Evolutionary conservation across 2,329 filamentous ascomycete species (phyloP).

Genomic region (Cordyceps cicadae): DNA sequence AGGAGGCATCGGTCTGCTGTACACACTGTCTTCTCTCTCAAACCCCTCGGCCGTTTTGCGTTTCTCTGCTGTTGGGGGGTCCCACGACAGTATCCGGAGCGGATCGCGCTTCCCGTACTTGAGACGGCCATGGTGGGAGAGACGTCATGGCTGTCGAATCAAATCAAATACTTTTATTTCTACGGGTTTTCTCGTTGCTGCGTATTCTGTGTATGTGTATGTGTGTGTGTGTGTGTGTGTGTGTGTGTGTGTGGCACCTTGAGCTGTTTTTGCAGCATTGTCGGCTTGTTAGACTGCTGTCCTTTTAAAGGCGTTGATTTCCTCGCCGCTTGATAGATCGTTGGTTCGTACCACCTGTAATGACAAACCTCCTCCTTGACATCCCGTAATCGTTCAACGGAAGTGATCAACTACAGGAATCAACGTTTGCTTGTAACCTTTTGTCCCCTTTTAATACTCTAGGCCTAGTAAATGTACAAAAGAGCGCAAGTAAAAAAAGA

Average conservation of each 20-base stretch:
- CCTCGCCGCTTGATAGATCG: not conserved
- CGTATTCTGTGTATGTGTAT: not conserved
- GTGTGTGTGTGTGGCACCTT: too few relatives aligned
- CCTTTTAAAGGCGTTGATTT: too few relatives aligned
- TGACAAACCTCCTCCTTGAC: too few relatives aligned
- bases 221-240: too few relatives aligned
- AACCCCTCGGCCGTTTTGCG: slow-evolving; percentile 21
- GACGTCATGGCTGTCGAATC: slow-evolving; percentile 44
- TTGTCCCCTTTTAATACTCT: not conserved
- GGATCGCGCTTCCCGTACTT: slow-evolving; percentile 20
- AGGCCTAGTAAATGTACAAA: slow-evolving; percentile 5
- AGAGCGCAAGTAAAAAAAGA: not conserved
- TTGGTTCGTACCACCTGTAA: too few relatives aligned
- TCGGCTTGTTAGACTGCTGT: not conserved
- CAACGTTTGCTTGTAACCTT: not conserved
- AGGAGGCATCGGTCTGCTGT: not conserved
- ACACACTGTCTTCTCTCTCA: slow-evolving; percentile 58
- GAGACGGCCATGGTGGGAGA: slow-evolving; percentile 44
- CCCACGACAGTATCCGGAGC: slow-evolving; percentile 41
- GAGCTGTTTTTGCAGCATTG: not conserved
- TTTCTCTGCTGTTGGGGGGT: slow-evolving; percentile 13
- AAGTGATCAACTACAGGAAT: not conserved
- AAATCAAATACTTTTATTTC: slow-evolving; percentile 5
- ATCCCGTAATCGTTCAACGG: too few relatives aligned
- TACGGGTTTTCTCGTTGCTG: not conserved